A percentile compares a stretch with the other conserved stretches of the same genome.
Conservation (phyloP, 2,329 filamentous ascomycete genomes). For the Didymellaceae sp. region DNA sequence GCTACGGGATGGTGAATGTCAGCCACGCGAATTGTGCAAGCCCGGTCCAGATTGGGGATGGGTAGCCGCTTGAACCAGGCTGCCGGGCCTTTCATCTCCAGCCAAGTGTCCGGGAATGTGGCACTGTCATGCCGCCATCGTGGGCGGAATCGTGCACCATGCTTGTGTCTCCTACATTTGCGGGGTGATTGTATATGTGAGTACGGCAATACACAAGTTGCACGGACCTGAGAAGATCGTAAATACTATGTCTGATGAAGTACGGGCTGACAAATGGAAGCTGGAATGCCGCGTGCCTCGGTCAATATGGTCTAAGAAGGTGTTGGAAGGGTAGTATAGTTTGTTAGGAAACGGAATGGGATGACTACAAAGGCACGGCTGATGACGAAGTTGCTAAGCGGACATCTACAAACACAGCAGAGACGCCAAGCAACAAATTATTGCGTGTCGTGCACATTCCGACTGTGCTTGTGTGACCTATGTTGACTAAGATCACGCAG, state of each 20-base stretch:
- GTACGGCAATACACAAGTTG: constrained; percentile 4
- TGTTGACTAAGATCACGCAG: constrained; percentile 9
- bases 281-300: too few species aligned
- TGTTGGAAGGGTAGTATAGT: background rate
- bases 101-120: constrained; percentile 45
- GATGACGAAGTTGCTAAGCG: background rate
- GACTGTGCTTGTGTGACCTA: constrained; percentile 19
- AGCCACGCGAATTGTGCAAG: constrained; percentile 45
- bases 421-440: constrained; percentile 11
- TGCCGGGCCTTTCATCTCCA: constrained; percentile 35
- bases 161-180: constrained; percentile 31
- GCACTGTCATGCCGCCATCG: constrained; percentile 44
- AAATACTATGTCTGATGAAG: too few species aligned
- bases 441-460: constrained; percentile 24
- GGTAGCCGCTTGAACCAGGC: constrained; percentile 38
- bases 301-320: background rate
- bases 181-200: constrained; percentile 13
- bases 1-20: constrained; percentile 17
- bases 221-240: too few species aligned
- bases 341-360: background rate
- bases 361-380: background rate
- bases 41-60: constrained; percentile 28
- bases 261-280: too few species aligned
- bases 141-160: constrained; percentile 38
- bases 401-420: background rate